Evolutionary conservation across 139 green algal species (phyloP).

Genomic region (Chlorella sorokiniana): DNA sequence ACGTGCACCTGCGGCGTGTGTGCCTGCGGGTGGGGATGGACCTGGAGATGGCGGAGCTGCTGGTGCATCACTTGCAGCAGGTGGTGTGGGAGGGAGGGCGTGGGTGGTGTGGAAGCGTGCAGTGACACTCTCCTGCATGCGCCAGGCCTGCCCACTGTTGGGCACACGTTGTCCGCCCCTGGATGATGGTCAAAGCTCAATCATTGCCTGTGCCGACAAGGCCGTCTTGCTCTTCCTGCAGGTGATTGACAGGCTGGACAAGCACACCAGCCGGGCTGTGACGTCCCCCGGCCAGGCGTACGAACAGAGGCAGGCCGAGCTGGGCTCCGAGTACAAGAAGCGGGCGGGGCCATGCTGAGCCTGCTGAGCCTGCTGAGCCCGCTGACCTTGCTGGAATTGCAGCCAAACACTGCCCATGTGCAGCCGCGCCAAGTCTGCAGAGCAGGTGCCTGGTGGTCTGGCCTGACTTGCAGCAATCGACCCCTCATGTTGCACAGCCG

Average conservation of each 20-base stretch:
- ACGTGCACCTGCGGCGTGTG: slow-evolving; percentile 43
- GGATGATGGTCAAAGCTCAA: not conserved
- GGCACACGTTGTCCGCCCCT: too few relatives aligned
- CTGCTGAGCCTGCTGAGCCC: not conserved
- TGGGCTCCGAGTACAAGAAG: slow-evolving; percentile 14
- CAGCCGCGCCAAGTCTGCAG: not conserved
- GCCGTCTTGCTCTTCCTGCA: not conserved
- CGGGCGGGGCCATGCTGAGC: slow-evolving; percentile 24
- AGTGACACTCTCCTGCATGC: too few relatives aligned
- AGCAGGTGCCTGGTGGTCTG: not conserved
- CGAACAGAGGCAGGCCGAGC: slow-evolving; percentile 2
- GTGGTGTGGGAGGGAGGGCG: not conserved
- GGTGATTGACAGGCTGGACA: slow-evolving; percentile 13
- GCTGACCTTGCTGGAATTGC: not conserved
- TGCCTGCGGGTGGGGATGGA: slow-evolving; percentile 56
- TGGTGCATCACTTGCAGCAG: slow-evolving; percentile 46
- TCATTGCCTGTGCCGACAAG: not conserved
- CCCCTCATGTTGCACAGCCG: not conserved
- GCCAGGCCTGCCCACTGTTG: too few relatives aligned
- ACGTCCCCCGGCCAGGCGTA: not conserved
- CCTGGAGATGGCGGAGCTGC: slow-evolving; percentile 36
- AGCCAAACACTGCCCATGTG: too few relatives aligned
- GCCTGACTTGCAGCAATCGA: not conserved
- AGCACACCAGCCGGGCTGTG: slow-evolving; percentile 1
- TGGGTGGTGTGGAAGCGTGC: not conserved